These are phyloP conservation scores for Brassica rapa DNA, from an alignment of 345 rosid species.

Conservation along the genomic window DNA sequence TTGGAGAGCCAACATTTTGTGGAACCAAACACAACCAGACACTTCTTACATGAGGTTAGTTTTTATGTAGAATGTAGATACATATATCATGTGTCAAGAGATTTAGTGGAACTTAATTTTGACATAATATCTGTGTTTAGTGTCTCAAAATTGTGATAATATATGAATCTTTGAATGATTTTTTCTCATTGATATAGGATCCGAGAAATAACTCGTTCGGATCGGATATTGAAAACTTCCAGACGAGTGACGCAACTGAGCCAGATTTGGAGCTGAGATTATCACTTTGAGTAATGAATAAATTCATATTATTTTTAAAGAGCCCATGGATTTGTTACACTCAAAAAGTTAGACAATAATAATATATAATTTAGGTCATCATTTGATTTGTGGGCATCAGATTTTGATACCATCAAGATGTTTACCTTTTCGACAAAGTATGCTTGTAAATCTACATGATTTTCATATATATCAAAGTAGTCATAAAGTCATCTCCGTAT, in stretches of 20 bases:
- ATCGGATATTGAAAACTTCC: slow-evolving; percentile 65
- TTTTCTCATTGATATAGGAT: slow-evolving; percentile 39
- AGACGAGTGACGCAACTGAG: slow-evolving; percentile 70
- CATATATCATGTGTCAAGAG: neutral
- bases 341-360: slow-evolving; percentile 16
- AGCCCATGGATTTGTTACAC: slow-evolving; percentile 7
- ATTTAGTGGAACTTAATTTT: neutral
- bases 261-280: slow-evolving; percentile 88
- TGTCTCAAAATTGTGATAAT: neutral
- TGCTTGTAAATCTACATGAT: slow-evolving; percentile 16
- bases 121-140: neutral
- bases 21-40: slow-evolving; percentile 66
- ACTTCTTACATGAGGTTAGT: slow-evolving; percentile 63
- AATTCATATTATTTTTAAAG: slow-evolving; percentile 9
- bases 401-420: slow-evolving; percentile 10
- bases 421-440: neutral
- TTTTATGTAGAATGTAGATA: slow-evolving; percentile 9
- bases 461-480: slow-evolving; percentile 8
- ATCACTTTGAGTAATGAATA: slow-evolving; percentile 47
- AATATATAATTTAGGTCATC: slow-evolving; percentile 19
- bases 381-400: slow-evolving; percentile 17
- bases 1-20: slow-evolving; percentile 58
- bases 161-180: neutral
- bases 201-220: slow-evolving; percentile 55
- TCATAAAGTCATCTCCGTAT: neutral